Evolutionary conservation across 176 grass and related monocot genomes (phyloP), one percentile per base, ranked within the genome.

Genomic region (Triticum turgidum): DNA sequence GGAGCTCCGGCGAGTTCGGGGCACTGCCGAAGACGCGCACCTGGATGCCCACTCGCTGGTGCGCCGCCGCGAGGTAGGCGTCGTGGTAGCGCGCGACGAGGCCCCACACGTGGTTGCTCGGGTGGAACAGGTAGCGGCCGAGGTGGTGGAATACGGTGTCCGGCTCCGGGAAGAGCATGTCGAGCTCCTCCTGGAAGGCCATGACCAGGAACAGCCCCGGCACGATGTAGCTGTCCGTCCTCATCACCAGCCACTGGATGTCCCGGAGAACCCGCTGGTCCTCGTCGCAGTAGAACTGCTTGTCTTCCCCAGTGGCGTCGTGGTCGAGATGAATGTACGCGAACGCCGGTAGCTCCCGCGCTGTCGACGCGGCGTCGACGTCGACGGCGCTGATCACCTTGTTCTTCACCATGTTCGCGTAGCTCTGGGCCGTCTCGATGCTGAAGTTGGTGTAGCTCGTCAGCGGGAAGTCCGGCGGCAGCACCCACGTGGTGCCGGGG

Each of bases 111-210:
- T 78, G 76, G 80, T 96, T 96, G 69, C 7, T 88, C 0, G 94
- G 91, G 68, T 96, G 89, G 77, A 96, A 93, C 0, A 96, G 82
- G 76, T 92, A 93, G 1, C 91, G 84, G 30, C 80, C 87, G 35
- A 93, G 29, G 65, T 96, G 91, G 79, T 96, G 94, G 90, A 96
- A 96, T 45, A 88, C 89, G 37, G 82, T 13, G 49, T 84, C 94
- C 15, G 14, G 82, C 80, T 90, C 85, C 17, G 94, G 91, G 86
- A 96, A 96, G 54, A 96, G 62, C 52, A 7, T 22, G 39, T 21
- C 69, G 27, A 96, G 78, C 73, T 96, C 89, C 9, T 75, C 87
- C 76, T 79, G 82, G 73, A 91, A 93, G 1, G 18, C 47, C 38
- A 8, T 38, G 25, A 74, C 81, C 29, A 96, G 62, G 76, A 90